Base-by-base conservation (phyloP, 805 yeast species). In the Schizosaccharomyces octosporus region DNA sequence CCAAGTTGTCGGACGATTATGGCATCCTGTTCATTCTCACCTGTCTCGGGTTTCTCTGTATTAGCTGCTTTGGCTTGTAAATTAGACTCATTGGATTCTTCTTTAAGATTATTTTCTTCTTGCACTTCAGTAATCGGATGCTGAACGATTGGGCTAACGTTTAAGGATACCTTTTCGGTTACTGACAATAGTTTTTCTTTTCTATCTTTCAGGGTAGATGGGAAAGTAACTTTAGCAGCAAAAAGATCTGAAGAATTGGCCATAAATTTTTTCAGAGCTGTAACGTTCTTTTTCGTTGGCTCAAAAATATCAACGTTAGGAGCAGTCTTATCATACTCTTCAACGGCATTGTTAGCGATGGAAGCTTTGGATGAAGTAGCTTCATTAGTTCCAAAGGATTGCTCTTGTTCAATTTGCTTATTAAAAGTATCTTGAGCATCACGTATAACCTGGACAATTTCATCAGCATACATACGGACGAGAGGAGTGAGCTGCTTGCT, bases 401-500 rank as follows among this genome's bases (percentile, higher is more conserved):
- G 13, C 4, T 45, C 51, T 19, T 24, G 21, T n/a, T 45, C 51
- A 19, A 45, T 24, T 45, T 45, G 21, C 51, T 45, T 24, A 45
- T 45, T 45, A 17, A 11, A 45, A n/a, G 27, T 13, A 11, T 51
- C 15, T 51, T 29, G 7, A 29, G 60, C 60, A 19, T 48, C 57
- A 61, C 29, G 27, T 62, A 41, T 7, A 59, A 31, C 60, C 60
- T 63, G 11, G 24, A 59, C 48, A 48, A 61, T 29, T 55, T 59
- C 57, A 36, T 48, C 57, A 13, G 59, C 48, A 64, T 45, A 2
- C 58, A n/a, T 60, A 45, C 63, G 42, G 55, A 55, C 45, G 48
- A 60, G 27, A 11, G 60, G 60, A 3, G 48, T 27, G 9, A 57
- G 27, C 29, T 57, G 60, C 76, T 73, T 59, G n/a, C 31, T 17